These are phyloP conservation scores for Phialophora macrospora DNA, from an alignment of 2,329 filamentous ascomycete genomes.

Conservation along the genomic window DNA sequence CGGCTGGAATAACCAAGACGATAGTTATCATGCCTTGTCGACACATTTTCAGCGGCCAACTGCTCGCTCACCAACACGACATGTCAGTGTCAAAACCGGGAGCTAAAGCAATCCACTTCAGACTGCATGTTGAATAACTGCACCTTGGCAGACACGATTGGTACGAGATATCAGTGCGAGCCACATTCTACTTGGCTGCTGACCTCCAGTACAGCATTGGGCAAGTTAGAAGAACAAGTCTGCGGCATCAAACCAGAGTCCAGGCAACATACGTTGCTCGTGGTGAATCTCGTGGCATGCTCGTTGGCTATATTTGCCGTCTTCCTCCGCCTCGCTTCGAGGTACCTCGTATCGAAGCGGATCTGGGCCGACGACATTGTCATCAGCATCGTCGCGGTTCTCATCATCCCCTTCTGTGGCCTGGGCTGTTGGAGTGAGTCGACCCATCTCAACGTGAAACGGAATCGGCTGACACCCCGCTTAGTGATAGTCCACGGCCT, in stretches of 20 bases:
- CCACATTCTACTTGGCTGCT: background rate
- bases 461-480: background rate
- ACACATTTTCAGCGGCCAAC: slow-evolving; percentile 36
- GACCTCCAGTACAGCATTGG: background rate
- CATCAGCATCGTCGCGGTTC: background rate
- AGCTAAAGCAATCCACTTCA: background rate
- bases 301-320: background rate
- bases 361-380: background rate
- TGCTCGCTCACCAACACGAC: slow-evolving; percentile 27
- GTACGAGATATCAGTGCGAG: background rate
- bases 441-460: background rate
- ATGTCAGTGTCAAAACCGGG: slow-evolving; percentile 2
- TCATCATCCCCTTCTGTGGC: background rate
- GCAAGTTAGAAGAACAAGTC: background rate
- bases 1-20: background rate
- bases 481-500: background rate
- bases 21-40: slow-evolving; percentile 5
- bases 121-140: slow-evolving; percentile 2
- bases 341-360: slow-evolving; percentile 1
- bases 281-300: background rate
- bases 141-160: background rate
- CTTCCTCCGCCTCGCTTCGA: background rate
- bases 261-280: background rate
- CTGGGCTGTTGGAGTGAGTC: background rate
- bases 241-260: background rate